Evolutionary conservation across 2,329 filamentous ascomycete genomes (phyloP), one percentile per base, ranked within the genome.

Genomic region (Stagonosporopsis cucurbitacearum): DNA sequence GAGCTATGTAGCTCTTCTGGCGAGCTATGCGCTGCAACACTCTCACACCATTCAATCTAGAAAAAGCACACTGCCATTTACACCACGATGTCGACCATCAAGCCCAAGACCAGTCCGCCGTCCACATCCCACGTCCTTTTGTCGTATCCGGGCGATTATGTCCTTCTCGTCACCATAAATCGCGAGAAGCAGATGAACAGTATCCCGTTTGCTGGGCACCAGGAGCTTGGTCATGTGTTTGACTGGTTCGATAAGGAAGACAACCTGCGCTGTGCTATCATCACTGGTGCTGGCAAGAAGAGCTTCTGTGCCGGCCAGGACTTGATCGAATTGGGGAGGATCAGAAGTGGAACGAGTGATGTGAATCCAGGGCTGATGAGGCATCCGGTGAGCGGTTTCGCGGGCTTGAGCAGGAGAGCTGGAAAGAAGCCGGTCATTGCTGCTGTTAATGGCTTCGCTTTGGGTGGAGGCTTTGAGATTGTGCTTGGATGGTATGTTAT

Each of bases 391-490:
- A 70, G 69, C 55, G 85, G 85, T 0, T 85, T 86, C 65, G 80
- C 77, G 33, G 86, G 84, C 0, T 67, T 88, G 13, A 84, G 81
- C 36, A 76, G 82, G 36, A 77, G 86, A 12, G 71, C 72, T 12
- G 86, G 86, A 0, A 86, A 84, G 75, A 86, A 86, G 70, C 84
- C 84, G 1, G 78, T 86, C 41, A 83, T 86, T 66, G 83, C 82
- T 8, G 84, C 84, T 2, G 82, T 86, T 3, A 86, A 86, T 70
- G 84, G 84, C 0, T 79, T 81, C 57, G 82, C 82, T 1, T 73
- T 84, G 42, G 84, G 84, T 0, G 84, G 84, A 4, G 84, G 84
- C 0, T 85, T 84, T 60, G 84, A 86, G 71, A 82, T 84, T 62
- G 78, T 79, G 8, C 70, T 84, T 50, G 82, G 82, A 45, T 84